Conservation (phyloP, 225 moss, liverwort and hornwort species). For the Pseudoscleropodium purum region DNA sequence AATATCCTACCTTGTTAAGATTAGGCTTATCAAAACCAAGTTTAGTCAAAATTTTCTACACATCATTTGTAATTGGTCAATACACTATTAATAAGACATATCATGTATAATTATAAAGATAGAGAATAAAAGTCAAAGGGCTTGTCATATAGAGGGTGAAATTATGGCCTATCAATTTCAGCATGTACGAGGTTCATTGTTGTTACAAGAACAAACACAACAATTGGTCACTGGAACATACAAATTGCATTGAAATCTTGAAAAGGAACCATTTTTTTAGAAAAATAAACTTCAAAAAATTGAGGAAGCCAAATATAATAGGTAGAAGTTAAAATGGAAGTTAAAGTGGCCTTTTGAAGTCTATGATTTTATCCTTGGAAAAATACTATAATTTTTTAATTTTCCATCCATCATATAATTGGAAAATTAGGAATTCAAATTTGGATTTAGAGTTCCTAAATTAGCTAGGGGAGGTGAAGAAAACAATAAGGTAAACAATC, state of each 20-base stretch:
- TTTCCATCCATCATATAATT: too few species aligned
- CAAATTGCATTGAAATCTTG: background rate
- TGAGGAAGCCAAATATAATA: too few species aligned
- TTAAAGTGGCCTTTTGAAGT: too few species aligned
- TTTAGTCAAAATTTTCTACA: background rate
- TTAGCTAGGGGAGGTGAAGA: too few species aligned
- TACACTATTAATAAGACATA: too few species aligned
- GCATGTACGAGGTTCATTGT: background rate
- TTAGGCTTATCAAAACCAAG: background rate
- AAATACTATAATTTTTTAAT: too few species aligned
- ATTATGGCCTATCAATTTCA: background rate
- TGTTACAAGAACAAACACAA: background rate
- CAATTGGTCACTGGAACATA: background rate
- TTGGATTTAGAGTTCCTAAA: too few species aligned
- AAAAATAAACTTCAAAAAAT: too few species aligned
- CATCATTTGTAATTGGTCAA: too few species aligned
- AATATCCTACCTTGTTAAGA: background rate
- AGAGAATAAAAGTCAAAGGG: background rate
- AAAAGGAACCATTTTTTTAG: too few species aligned
- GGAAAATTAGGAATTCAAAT: too few species aligned
- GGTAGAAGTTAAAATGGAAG: background rate
- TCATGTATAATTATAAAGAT: background rate
- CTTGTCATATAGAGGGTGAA: background rate
- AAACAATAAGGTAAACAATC: too few species aligned
- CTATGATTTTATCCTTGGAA: fast-evolving